Conservation (phyloP, 202 grass and related monocot genomes). For the Zoysia matrella region DNA sequence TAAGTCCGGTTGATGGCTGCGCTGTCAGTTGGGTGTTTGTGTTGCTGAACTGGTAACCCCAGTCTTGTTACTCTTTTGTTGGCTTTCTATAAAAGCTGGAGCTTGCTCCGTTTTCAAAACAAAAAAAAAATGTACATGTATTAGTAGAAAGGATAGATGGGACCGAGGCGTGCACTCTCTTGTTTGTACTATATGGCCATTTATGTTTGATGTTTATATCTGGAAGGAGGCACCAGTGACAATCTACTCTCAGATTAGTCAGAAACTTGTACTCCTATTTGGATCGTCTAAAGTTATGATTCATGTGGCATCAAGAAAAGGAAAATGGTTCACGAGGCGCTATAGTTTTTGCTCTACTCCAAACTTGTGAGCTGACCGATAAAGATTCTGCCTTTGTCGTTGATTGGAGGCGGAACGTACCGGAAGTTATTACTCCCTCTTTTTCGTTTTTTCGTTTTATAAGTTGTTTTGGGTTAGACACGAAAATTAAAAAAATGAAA, state of each 20-base stretch:
- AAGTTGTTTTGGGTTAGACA: too few species aligned
- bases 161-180: neutral
- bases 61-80: too few species aligned
- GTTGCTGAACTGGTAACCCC: too few species aligned
- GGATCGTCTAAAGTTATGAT: neutral
- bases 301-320: neutral
- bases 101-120: too few species aligned
- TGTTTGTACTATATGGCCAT: slow-evolving; percentile 1
- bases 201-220: slow-evolving; percentile 11
- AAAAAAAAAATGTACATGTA: slow-evolving; percentile 38
- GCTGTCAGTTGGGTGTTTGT: too few species aligned
- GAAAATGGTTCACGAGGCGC: neutral
- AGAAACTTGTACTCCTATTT: neutral
- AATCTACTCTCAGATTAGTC: neutral
- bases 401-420: neutral
- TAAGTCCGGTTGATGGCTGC: too few species aligned
- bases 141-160: slow-evolving; percentile 5
- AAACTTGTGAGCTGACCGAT: neutral
- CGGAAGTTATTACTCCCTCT: neutral
- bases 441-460: too few species aligned
- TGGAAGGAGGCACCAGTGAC: neutral
- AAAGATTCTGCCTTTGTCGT: neutral
- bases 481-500: too few species aligned
- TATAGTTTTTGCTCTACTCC: neutral
- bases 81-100: too few species aligned